Percentiles rank a stretch among this genome's conserved stretches.
Evolutionary conservation across 2,329 filamentous ascomycete genomes (phyloP).

Genomic region (Nemania sp.): DNA sequence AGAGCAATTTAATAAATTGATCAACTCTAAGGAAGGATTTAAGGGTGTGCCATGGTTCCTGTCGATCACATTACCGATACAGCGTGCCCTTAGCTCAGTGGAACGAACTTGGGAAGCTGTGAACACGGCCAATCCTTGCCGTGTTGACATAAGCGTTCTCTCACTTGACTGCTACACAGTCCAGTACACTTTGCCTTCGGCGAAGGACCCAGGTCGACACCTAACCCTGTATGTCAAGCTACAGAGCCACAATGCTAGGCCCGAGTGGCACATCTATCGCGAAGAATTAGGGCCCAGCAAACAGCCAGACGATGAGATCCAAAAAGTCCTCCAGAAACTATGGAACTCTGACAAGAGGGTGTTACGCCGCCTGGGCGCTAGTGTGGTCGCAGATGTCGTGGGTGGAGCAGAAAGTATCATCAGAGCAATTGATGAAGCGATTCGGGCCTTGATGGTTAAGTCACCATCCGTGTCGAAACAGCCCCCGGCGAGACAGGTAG

Average conservation of each 20-base stretch:
- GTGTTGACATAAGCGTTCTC: slow-evolving; percentile 56
- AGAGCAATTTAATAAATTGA: slow-evolving; percentile 61
- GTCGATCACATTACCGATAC: slow-evolving; percentile 65
- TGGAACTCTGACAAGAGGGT: slow-evolving; percentile 35
- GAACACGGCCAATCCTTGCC: slow-evolving; percentile 49
- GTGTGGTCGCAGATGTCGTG: slow-evolving; percentile 48
- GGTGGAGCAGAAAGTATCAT: slow-evolving; percentile 53
- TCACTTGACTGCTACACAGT: slow-evolving; percentile 62
- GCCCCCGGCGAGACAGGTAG: slow-evolving; percentile 28
- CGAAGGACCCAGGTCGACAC: slow-evolving; percentile 40
- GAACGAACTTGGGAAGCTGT: slow-evolving; percentile 57
- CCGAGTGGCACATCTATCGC: slow-evolving; percentile 57
- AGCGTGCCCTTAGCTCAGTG: slow-evolving; percentile 64
- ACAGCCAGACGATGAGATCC: slow-evolving; percentile 39
- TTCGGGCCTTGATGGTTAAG: slow-evolving; percentile 44
- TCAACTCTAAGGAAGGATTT: slow-evolving; percentile 50
- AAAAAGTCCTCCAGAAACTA: slow-evolving; percentile 35
- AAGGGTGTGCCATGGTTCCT: slow-evolving; percentile 59
- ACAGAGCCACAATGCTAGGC: slow-evolving; percentile 51
- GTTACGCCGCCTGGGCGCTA: slow-evolving; percentile 43
- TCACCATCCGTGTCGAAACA: slow-evolving; percentile 38
- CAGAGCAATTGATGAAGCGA: slow-evolving; percentile 51
- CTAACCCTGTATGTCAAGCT: slow-evolving; percentile 60
- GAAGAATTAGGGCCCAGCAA: slow-evolving; percentile 32
- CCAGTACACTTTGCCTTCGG: slow-evolving; percentile 51